These are phyloP conservation scores for Manihot esculenta DNA, from an alignment of 441 rosid species.

Conservation along the genomic window DNA sequence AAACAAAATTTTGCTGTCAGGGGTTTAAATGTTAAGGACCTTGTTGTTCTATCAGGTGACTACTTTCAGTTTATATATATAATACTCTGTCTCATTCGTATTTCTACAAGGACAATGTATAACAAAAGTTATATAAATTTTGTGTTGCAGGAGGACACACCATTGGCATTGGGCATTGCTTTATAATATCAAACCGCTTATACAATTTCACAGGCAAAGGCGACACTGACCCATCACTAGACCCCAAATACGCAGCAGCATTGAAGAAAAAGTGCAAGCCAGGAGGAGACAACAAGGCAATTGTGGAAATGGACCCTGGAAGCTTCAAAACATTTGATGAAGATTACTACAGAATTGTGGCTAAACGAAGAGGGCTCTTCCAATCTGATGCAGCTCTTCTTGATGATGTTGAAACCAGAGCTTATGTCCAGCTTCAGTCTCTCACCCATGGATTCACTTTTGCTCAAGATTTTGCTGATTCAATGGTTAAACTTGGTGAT, in stretches of 20 bases:
- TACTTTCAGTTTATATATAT: too few relatives aligned
- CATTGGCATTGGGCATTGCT: slow-evolving; percentile 33
- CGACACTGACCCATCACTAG: slow-evolving; percentile 51
- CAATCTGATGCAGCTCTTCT: slow-evolving; percentile 28
- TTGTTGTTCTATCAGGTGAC: slow-evolving; percentile 58
- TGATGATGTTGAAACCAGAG: slow-evolving; percentile 39
- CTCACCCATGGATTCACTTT: slow-evolving; percentile 34
- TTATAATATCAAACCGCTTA: slow-evolving; percentile 17
- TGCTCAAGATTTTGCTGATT: slow-evolving; percentile 41
- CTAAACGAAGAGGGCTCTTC: slow-evolving; percentile 52
- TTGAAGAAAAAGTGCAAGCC: slow-evolving; percentile 49
- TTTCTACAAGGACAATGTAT: too few relatives aligned
- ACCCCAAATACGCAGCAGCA: slow-evolving; percentile 37
- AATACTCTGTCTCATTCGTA: too few relatives aligned
- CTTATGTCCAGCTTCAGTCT: slow-evolving; percentile 38
- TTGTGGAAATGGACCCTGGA: slow-evolving; percentile 59
- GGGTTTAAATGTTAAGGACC: slow-evolving; percentile 59
- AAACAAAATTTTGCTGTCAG: slow-evolving; percentile 34
- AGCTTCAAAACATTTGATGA: slow-evolving; percentile 49
- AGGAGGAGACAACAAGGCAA: slow-evolving; percentile 25
- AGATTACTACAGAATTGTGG: slow-evolving; percentile 43
- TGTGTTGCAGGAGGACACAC: slow-evolving; percentile 48
- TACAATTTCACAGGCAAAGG: slow-evolving; percentile 63
- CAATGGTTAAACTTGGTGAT: slow-evolving; percentile 52
- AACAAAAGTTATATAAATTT: too few relatives aligned